A percentile compares a stretch with the other conserved stretches of the same genome.
phyloP scores from a whole-genome alignment of 2,329 filamentous ascomycete species.

The Lecanicillium sp. region DNA sequence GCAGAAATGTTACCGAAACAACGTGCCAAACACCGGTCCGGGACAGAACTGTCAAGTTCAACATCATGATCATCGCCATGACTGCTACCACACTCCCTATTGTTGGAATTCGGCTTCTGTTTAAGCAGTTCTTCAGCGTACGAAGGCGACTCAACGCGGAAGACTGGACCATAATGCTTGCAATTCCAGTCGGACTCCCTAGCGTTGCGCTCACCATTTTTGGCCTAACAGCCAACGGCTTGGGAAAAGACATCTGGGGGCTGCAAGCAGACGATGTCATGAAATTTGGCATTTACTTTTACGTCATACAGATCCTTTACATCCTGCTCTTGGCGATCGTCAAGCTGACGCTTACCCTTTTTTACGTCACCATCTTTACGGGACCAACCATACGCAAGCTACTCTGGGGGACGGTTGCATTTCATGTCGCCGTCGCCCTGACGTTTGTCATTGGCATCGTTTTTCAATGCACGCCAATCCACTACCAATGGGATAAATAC shows the following conservation, averaged over 20 bases:
- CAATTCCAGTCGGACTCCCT: conserved; percentile 19
- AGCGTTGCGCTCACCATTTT: conserved; percentile 21
- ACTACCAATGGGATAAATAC: conserved; percentile 40
- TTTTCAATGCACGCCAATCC: conserved; percentile 40
- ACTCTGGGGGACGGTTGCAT: conserved; percentile 27
- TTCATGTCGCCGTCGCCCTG: conserved; percentile 25
- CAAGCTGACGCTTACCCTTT: conserved; percentile 39
- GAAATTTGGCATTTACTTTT: conserved; percentile 30
- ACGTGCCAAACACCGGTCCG: conserved; percentile 5
- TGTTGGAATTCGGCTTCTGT: conserved; percentile 27
- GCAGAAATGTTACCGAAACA: conserved; percentile 3
- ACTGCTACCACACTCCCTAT: conserved; percentile 16
- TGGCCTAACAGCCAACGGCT: conserved; percentile 24
- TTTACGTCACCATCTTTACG: conserved; percentile 44
- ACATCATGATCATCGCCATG: neutral
- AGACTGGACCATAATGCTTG: conserved; percentile 25
- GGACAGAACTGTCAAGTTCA: neutral
- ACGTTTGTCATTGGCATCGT: conserved; percentile 29
- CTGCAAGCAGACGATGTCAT: conserved; percentile 29
- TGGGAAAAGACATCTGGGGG: conserved; percentile 39
- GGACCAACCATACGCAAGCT: conserved; percentile 23
- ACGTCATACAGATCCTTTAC: conserved; percentile 30
- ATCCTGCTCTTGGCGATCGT: conserved; percentile 32
- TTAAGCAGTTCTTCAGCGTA: conserved; percentile 24
- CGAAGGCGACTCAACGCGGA: conserved; percentile 24